phyloP scores from a whole-genome alignment of 805 yeast species.

The Barnettozyma sp. region DNA sequence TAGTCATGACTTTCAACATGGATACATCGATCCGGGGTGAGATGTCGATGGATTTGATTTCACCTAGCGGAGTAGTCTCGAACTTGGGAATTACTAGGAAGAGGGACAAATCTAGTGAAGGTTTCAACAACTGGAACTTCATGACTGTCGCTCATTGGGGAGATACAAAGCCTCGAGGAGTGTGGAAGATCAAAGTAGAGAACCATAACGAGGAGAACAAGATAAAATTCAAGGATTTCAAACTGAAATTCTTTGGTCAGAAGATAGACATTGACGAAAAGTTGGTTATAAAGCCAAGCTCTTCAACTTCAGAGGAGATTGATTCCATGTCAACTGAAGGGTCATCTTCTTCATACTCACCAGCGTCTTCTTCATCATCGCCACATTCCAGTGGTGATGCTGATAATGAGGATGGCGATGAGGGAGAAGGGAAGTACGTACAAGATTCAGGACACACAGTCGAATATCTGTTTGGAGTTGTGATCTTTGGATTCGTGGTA shows the following conservation, averaged over 20 bases:
- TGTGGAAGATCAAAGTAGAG: conserved; percentile 70
- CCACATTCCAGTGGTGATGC: no score
- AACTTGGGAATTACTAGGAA: conserved; percentile 64
- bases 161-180: conserved; percentile 73
- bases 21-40: conserved; percentile 62
- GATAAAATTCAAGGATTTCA: conserved; percentile 58
- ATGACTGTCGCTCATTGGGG: conserved; percentile 99
- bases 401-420: conserved; percentile 23
- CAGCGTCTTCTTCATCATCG: neutral
- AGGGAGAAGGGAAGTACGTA: conserved; percentile 31
- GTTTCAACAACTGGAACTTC: conserved; percentile 81
- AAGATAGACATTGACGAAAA: conserved; percentile 43
- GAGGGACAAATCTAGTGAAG: conserved; percentile 47
- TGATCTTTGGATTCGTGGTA: conserved; percentile 50
- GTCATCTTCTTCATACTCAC: neutral
- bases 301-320: conserved; percentile 1
- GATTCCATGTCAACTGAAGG: no score
- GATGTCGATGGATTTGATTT: conserved; percentile 53
- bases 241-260: conserved; percentile 72
- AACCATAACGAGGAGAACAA: conserved; percentile 34
- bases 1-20: conserved; percentile 73
- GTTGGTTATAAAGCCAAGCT: neutral
- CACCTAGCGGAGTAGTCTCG: conserved; percentile 74
- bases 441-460: conserved; percentile 41
- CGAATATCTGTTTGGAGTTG: conserved; percentile 53